These are phyloP conservation scores for Kuraishia borneana DNA, from an alignment of 805 yeast genomes.

Conservation along the genomic window DNA sequence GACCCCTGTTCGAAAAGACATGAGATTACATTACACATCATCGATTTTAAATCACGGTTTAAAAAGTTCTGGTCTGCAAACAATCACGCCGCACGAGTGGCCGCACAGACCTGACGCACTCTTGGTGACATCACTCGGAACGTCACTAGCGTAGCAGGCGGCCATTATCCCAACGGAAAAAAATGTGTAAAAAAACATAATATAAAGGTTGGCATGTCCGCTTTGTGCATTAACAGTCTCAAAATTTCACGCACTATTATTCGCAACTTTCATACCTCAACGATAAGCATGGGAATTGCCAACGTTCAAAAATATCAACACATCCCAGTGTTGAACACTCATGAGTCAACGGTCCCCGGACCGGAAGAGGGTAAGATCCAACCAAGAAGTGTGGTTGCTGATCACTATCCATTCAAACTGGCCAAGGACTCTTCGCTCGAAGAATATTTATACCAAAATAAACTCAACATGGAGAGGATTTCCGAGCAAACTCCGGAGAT, in stretches of 20 bases:
- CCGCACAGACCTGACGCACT: too few relatives aligned
- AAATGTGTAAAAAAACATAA: too few relatives aligned
- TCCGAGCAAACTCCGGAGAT: constrained; percentile 42
- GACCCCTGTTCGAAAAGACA: constrained; percentile 8
- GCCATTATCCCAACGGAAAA: too few relatives aligned
- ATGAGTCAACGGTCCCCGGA: neutral
- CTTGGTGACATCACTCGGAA: too few relatives aligned
- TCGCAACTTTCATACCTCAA: neutral
- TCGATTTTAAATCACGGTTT: too few relatives aligned
- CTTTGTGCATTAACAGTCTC: too few relatives aligned
- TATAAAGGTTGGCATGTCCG: too few relatives aligned
- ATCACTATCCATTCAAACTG: constrained; percentile 27
- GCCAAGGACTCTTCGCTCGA: constrained; percentile 33
- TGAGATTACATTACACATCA: too few relatives aligned
- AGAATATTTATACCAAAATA: constrained; percentile 39
- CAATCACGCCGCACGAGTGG: too few relatives aligned
- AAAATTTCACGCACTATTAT: too few relatives aligned
- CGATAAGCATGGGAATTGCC: constrained; percentile 1
- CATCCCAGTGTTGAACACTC: neutral
- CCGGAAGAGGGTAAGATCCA: neutral
- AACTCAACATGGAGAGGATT: constrained; percentile 31
- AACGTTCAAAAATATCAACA: constrained; percentile 2
- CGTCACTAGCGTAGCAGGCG: too few relatives aligned
- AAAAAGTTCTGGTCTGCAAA: too few relatives aligned
- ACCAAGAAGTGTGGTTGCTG: neutral